phyloP scores from a whole-genome alignment of 495 filamentous ascomycete species.

The Diplogelasinospora grovesii region DNA sequence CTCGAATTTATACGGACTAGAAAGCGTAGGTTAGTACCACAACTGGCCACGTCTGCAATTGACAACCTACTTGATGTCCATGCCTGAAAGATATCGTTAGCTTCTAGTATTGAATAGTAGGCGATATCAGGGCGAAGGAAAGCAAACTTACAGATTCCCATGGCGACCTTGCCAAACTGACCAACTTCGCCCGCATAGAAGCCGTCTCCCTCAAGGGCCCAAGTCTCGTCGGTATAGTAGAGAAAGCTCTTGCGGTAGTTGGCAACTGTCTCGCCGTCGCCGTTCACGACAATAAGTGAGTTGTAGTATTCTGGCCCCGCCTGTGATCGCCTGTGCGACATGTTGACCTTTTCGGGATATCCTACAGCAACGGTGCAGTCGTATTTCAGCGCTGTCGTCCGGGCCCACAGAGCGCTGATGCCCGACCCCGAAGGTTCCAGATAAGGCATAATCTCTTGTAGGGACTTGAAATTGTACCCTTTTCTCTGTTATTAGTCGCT shows the following conservation, averaged over 20 bases:
- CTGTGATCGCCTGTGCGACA: slow-evolving; percentile 29
- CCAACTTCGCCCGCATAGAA: slow-evolving; percentile 49
- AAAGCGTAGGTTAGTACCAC: background rate
- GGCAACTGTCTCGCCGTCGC: slow-evolving; percentile 59
- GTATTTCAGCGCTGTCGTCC: slow-evolving; percentile 60
- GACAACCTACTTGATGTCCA: slow-evolving; percentile 57
- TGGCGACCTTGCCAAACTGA: slow-evolving; percentile 56
- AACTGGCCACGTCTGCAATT: background rate
- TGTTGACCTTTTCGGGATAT: slow-evolving; percentile 67
- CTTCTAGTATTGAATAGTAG: too few species aligned
- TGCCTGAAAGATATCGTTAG: slow-evolving; percentile 35
- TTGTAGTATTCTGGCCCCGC: slow-evolving; percentile 63
- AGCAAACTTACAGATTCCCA: slow-evolving; percentile 75
- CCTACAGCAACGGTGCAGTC: slow-evolving; percentile 80
- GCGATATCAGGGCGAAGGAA: too few species aligned
- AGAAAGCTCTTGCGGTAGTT: slow-evolving; percentile 89
- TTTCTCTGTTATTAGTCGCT: slow-evolving; percentile 9
- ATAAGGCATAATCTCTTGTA: slow-evolving; percentile 67
- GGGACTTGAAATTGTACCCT: slow-evolving; percentile 89
- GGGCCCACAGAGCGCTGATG: slow-evolving; percentile 73
- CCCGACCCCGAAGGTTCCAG: slow-evolving; percentile 75
- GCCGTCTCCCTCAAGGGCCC: slow-evolving; percentile 73
- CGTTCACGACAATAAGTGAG: slow-evolving; percentile 71
- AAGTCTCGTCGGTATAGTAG: slow-evolving; percentile 87
- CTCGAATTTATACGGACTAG: slow-evolving; percentile 49